These are phyloP conservation scores for Pleurotus sapidus DNA, from an alignment of 768 basidiomycete genomes.

Conservation along the genomic window DNA sequence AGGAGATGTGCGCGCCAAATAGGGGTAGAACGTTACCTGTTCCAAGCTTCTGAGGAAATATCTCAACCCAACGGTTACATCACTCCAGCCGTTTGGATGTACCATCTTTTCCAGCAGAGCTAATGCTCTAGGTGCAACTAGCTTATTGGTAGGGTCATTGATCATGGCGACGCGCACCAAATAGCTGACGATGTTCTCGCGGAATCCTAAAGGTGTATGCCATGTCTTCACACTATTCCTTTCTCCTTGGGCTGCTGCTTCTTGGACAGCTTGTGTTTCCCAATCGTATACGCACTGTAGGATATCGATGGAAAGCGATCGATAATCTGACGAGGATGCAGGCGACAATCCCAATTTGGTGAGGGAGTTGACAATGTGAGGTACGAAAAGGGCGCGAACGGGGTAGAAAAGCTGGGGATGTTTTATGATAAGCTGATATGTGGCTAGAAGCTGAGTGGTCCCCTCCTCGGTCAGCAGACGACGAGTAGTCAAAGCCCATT, in stretches of 20 bases:
- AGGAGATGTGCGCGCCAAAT: conserved; percentile 8
- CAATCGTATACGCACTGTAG: conserved; percentile 91
- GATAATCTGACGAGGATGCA: conserved; percentile 71
- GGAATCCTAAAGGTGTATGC: conserved; percentile 74
- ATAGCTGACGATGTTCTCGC: conserved; percentile 93
- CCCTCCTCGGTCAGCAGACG: conserved; percentile 86
- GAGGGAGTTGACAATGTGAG: conserved; percentile 89
- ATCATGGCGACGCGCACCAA: conserved; percentile 87
- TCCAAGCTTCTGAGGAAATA: conserved; percentile 87
- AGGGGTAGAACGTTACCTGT: conserved; percentile 42
- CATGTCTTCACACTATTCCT: conserved; percentile 37
- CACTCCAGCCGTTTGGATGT: conserved; percentile 82
- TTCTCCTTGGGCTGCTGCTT: conserved; percentile 17
- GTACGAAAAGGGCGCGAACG: conserved; percentile 88
- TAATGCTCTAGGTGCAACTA: conserved; percentile 62
- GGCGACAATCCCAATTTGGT: conserved; percentile 82
- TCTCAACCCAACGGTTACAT: conserved; percentile 87
- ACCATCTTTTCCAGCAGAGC: conserved; percentile 73
- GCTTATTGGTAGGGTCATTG: conserved; percentile 44
- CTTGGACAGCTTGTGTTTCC: conserved; percentile 67
- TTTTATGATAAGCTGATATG: conserved; percentile 91
- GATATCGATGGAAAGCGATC: conserved; percentile 86
- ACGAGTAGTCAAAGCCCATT: conserved; percentile 87
- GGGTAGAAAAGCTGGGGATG: conserved; percentile 91
- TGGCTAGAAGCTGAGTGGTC: conserved; percentile 64